Percentiles rank a stretch among this genome's conserved stretches.
These are phyloP conservation scores for Paracoccidioides brasiliensis DNA, from an alignment of 2,329 filamentous ascomycete genomes.

Conservation along the genomic window DNA sequence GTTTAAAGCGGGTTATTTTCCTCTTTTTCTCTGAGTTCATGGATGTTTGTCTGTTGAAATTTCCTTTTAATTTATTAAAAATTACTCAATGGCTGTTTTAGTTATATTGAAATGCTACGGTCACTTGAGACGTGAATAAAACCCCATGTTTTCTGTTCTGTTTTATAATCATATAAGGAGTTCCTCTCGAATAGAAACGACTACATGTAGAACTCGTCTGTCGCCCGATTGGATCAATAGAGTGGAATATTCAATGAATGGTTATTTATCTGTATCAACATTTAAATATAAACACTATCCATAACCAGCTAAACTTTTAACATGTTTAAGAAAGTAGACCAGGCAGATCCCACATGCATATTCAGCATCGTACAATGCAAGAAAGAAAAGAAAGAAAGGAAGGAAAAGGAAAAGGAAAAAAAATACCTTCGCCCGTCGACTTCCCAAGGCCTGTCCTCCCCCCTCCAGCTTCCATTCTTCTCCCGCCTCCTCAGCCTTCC, in stretches of 20 bases:
- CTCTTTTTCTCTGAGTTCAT: slow-evolving; percentile 1
- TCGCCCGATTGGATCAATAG: background rate
- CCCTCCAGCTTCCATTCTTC: too few relatives aligned
- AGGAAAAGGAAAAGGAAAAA: background rate
- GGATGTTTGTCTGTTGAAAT: background rate
- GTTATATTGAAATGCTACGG: background rate
- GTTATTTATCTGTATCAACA: background rate
- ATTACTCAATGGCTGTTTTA: slow-evolving; percentile 1
- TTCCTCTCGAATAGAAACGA: too few relatives aligned
- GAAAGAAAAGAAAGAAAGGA: background rate
- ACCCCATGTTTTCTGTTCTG: background rate
- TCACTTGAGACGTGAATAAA: slow-evolving; percentile 4
- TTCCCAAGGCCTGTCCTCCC: too few relatives aligned
- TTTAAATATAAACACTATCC: background rate
- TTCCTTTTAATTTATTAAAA: slow-evolving; percentile 1
- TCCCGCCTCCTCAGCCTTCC: background rate
- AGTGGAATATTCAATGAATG: background rate
- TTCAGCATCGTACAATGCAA: background rate
- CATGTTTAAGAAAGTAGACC: background rate
- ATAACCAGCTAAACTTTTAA: background rate
- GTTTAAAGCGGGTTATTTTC: slow-evolving; percentile 49
- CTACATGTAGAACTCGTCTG: background rate
- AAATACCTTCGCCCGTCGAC: background rate
- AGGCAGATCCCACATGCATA: background rate
- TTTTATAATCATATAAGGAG: too few relatives aligned